A percentile compares a stretch with the other conserved stretches of the same genome.
Evolutionary conservation across 1,284 basidiomycete genomes (phyloP).

Genomic region (Ceratobasidium sp.): DNA sequence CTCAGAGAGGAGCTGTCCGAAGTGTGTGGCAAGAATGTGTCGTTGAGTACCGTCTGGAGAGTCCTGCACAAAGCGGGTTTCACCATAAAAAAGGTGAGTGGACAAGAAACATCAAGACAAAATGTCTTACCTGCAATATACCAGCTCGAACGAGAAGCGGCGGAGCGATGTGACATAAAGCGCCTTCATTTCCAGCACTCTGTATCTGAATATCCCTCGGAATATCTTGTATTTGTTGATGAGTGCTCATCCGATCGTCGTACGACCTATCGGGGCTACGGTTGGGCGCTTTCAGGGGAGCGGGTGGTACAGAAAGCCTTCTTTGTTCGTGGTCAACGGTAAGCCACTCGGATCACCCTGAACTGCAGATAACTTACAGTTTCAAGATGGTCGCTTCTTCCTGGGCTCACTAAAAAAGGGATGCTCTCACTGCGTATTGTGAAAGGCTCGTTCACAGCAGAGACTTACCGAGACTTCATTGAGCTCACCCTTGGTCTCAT

Average conservation of each 20-base stretch:
- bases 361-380: background rate
- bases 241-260: slow-evolving; percentile 13
- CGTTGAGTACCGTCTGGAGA: slow-evolving; percentile 17
- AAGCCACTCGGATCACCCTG: background rate
- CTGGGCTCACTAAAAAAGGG: slow-evolving; percentile 48
- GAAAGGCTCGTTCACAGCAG: slow-evolving; percentile 44
- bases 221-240: slow-evolving; percentile 13
- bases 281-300: slow-evolving; percentile 37
- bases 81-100: slow-evolving; percentile 36
- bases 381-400: slow-evolving; percentile 48
- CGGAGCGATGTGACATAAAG: background rate
- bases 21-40: background rate
- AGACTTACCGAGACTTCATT: slow-evolving; percentile 48
- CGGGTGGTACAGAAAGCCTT: slow-evolving; percentile 12
- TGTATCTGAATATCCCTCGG: background rate
- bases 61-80: slow-evolving; percentile 14
- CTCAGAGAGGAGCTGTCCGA: background rate
- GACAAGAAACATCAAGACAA: no score
- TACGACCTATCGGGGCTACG: slow-evolving; percentile 36
- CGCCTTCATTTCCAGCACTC: background rate
- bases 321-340: slow-evolving; percentile 42
- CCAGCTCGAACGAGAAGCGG: background rate
- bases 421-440: slow-evolving; percentile 49
- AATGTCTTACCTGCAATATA: background rate
- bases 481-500: slow-evolving; percentile 49